Base-by-base conservation (phyloP, 169 alveolate species). In the Cryptosporidium ubiquitum region DNA sequence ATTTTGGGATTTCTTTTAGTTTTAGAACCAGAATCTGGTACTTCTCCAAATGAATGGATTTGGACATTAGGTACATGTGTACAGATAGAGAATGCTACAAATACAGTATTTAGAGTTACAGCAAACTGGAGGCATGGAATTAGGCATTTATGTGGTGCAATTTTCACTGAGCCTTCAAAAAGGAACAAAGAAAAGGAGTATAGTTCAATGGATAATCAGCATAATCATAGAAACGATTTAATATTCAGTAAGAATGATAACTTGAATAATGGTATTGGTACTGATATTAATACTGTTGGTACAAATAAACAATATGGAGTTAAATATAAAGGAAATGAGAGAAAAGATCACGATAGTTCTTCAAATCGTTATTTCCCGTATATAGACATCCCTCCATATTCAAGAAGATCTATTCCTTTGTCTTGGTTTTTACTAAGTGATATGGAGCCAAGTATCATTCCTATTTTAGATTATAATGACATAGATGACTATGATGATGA, bases 41-140 rank as follows among this genome's bases (percentile, higher is more conserved):
- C 66, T 58, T 33, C 20, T 42, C 66, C 89, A 37, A 79, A 79
- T 61, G 89, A 79, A 39, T 79, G 89, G 89, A 79, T 79, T 23
- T 79, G 89, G 89, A 79, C 89, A 39, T 29, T 79, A 23, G 89
- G 89, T 40, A 79, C 89, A 37, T 79, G 89, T 20, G 66, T 79
- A 23, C 89, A 79, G 40, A 79, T 79, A 23, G 89, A 79, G 26
- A 79, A 79, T 64, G 55, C 89, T 18, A 79, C 89, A 23, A 79
- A 79, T 29, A 61, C 10, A 18, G 58, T 64, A 9, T 79, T 79
- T 47, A 79, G 89, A 42, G 75, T 79, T 10, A 79, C 75, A 5
- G 89, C 68, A 16, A 79, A 58, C 26, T 79, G 89, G 89, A 29
- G 89, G 10, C 89, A 79, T 39, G 89, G 89, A 6, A 79, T 79